Percentiles rank a stretch among this genome's conserved stretches.
phyloP scores from a whole-genome alignment of 352 stramenopile species.

The Phytophthora sp. region DNA sequence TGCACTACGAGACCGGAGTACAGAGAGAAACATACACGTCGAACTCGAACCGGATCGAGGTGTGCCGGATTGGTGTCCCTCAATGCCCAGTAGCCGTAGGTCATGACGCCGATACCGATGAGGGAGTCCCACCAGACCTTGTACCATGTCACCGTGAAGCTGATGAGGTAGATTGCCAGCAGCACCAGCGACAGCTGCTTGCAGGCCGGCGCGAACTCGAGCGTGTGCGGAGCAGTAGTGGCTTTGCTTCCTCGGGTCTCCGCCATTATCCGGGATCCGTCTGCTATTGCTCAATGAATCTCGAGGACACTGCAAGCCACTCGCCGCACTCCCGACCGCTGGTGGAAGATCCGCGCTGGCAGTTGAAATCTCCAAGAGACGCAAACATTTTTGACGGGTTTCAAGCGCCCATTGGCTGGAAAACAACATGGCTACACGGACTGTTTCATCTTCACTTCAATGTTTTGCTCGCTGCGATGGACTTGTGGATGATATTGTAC shows the following conservation, averaged over 20 bases:
- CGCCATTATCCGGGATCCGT: constrained; percentile 13
- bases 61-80: constrained; percentile 50
- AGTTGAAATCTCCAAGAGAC: constrained; percentile 27
- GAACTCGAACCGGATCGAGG: constrained; percentile 46
- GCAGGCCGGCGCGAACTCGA: constrained; percentile 69
- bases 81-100: constrained; percentile 63
- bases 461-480: constrained; percentile 15
- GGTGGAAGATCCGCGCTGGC: constrained; percentile 28
- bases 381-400: constrained; percentile 18
- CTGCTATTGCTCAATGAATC: constrained; percentile 10
- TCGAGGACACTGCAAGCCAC: constrained; percentile 2
- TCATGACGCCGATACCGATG: constrained; percentile 56
- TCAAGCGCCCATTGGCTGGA: constrained; percentile 11
- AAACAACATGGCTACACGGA: constrained; percentile 25
- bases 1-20: background rate
- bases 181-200: constrained; percentile 65
- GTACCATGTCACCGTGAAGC: constrained; percentile 84
- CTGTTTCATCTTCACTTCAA: constrained; percentile 2
- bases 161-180: constrained; percentile 55
- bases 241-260: constrained; percentile 25
- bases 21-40: constrained; percentile 23
- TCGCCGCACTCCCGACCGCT: constrained; percentile 23
- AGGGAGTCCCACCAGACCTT: constrained; percentile 83
- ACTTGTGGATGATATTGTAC: constrained; percentile 26
- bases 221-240: constrained; percentile 47